A percentile compares a stretch with the other conserved stretches of the same genome.
Conservation (phyloP, 148 eudicot species). For the Nepenthes mirabilis region DNA sequence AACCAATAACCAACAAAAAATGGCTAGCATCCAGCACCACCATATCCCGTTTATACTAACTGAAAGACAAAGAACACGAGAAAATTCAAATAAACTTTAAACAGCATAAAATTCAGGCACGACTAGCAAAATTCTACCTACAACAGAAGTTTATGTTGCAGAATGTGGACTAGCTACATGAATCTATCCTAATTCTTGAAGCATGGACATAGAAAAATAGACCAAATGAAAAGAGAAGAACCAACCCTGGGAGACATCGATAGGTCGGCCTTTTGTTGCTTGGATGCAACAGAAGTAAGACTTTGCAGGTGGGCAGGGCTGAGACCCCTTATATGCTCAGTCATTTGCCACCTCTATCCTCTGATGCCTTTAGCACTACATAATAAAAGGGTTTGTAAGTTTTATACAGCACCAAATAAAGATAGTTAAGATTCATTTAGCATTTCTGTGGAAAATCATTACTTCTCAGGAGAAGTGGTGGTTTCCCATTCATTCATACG, state of each 20-base stretch:
- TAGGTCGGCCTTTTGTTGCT: constrained; percentile 50
- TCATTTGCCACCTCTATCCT: constrained; percentile 28
- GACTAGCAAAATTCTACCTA: not conserved
- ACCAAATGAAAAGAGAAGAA: not conserved
- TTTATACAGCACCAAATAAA: not conserved
- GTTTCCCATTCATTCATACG: too few relatives aligned
- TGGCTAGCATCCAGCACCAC: not conserved
- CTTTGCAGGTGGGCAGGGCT: constrained; percentile 42
- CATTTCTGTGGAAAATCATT: not conserved
- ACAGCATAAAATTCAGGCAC: not conserved
- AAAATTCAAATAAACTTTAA: not conserved
- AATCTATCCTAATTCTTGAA: not conserved
- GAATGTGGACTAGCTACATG: too few relatives aligned
- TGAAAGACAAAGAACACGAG: not conserved
- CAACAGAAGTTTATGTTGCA: not conserved
- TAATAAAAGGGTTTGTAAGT: constrained; percentile 1
- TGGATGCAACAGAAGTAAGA: constrained; percentile 41
- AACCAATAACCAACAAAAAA: too few relatives aligned
- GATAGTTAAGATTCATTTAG: constrained; percentile 1
- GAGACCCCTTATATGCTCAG: constrained; percentile 55
- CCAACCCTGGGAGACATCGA: constrained; percentile 64
- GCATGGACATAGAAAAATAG: not conserved
- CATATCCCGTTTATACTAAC: not conserved
- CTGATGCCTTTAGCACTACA: not conserved
- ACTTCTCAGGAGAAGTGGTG: too few relatives aligned